A percentile compares a stretch with the other conserved stretches of the same genome.
Evolutionary conservation across 495 filamentous ascomycete genomes (phyloP).

Genomic region (Xeromyces bisporus): DNA sequence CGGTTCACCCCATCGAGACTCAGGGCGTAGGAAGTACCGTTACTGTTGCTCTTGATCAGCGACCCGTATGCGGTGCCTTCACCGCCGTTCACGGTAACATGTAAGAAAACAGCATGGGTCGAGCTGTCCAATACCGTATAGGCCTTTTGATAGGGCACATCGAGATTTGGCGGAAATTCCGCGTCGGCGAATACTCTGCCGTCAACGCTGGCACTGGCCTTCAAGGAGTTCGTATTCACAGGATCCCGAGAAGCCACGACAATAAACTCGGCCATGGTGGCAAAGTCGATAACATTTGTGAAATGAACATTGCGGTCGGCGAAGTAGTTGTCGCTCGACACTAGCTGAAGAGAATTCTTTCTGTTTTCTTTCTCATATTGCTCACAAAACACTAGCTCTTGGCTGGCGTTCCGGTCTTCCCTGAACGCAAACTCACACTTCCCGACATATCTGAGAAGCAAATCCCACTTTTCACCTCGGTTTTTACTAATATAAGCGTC

Average conservation of each 20-base stretch:
- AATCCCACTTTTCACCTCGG: constrained; percentile 59
- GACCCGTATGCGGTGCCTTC: constrained; percentile 54
- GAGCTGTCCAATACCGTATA: constrained; percentile 92
- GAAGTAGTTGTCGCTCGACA: constrained; percentile 63
- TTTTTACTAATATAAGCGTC: constrained; percentile 56
- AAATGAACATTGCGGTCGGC: constrained; percentile 38
- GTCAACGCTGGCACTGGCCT: constrained; percentile 68
- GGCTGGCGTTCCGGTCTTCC: constrained; percentile 38
- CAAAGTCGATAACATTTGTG: constrained; percentile 63
- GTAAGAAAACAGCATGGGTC: constrained; percentile 81
- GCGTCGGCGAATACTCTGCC: constrained; percentile 67
- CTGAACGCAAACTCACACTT: constrained; percentile 71
- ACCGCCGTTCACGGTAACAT: constrained; percentile 55
- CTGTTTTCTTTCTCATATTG: constrained; percentile 45
- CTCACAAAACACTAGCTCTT: constrained; percentile 67
- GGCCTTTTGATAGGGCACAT: constrained; percentile 54
- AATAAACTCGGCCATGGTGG: constrained; percentile 88
- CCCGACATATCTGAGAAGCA: constrained; percentile 45
- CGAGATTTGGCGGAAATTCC: constrained; percentile 66
- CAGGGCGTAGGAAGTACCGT: constrained; percentile 84
- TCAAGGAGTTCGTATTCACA: constrained; percentile 46
- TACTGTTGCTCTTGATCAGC: constrained; percentile 94
- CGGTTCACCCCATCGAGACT: constrained; percentile 64
- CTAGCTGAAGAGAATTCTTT: constrained; percentile 43
- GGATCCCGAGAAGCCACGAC: constrained; percentile 62